These are phyloP conservation scores for Proliferodiscus dingleyae DNA, from an alignment of 2,329 filamentous ascomycete species.

Conservation along the genomic window DNA sequence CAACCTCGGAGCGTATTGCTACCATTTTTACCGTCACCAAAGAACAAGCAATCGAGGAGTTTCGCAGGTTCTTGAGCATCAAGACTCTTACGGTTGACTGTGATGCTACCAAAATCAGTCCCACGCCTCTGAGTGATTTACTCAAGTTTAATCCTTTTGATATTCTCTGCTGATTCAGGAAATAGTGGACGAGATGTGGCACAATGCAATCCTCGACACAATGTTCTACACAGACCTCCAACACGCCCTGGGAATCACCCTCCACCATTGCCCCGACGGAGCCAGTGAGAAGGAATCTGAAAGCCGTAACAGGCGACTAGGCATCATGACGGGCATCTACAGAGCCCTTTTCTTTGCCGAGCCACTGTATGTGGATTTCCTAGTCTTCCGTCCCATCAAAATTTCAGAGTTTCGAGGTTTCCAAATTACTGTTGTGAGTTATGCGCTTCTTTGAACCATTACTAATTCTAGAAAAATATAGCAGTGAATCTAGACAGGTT, in stretches of 20 bases:
- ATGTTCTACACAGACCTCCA: conserved; percentile 7
- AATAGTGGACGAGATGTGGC: conserved; percentile 11
- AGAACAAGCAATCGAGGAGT: conserved; percentile 5
- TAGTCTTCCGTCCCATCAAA: no score
- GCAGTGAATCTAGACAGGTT: no score
- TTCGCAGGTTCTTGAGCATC: conserved; percentile 8
- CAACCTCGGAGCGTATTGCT: background rate
- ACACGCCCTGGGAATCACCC: background rate
- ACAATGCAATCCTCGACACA: conserved; percentile 12
- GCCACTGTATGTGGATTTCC: no score
- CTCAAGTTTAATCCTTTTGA: background rate
- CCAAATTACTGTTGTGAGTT: no score
- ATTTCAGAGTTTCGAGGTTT: no score
- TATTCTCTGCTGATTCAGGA: background rate
- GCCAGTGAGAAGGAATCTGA: conserved; percentile 1
- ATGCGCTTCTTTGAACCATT: no score
- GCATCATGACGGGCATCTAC: conserved; percentile 1
- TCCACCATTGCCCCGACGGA: conserved; percentile 8
- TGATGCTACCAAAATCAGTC: conserved; percentile 8
- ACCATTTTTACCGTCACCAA: background rate
- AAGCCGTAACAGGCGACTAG: background rate
- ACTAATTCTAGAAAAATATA: no score
- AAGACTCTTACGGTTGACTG: conserved; percentile 5
- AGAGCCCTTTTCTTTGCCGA: background rate
- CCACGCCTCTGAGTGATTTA: conserved; percentile 3